Percentiles rank a stretch among this genome's conserved stretches.
phyloP scores from a whole-genome alignment of 345 rosid genomes.

The Psidium friedrichsthalianum region DNA sequence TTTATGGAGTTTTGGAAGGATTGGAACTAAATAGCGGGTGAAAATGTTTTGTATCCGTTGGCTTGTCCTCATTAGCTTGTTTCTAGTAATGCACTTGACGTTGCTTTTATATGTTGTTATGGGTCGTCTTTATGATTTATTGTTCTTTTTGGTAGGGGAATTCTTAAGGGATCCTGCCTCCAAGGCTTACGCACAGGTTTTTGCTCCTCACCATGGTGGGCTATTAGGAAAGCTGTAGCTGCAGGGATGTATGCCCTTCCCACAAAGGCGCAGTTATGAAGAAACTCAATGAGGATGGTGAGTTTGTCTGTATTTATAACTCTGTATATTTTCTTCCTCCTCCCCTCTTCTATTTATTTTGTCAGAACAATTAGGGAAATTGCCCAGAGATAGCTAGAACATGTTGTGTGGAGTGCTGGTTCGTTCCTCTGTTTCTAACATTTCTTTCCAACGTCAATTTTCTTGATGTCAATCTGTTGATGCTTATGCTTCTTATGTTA shows the following conservation, averaged over 20 bases:
- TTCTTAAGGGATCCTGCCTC: conserved; percentile 84
- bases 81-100: not conserved
- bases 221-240: conserved; percentile 78
- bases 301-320: conserved; percentile 10
- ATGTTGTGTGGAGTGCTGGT: not conserved
- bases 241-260: conserved; percentile 97
- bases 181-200: conserved; percentile 81
- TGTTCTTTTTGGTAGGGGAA: conserved; percentile 30
- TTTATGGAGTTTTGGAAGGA: not conserved
- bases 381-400: not conserved
- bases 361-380: not conserved
- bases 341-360: not conserved
- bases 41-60: not conserved
- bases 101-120: not conserved
- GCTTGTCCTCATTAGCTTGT: not conserved
- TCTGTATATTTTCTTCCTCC: not conserved
- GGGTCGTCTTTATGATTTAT: not conserved
- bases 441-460: not conserved
- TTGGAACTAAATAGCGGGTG: not conserved
- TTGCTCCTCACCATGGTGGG: conserved; percentile 96
- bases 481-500: not conserved
- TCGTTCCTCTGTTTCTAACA: not conserved
- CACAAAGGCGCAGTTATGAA: conserved; percentile 61
- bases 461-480: not conserved
- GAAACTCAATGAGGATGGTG: conserved; percentile 84